phyloP scores from a whole-genome alignment of 495 filamentous ascomycete genomes.

The Penicillium goetzii region DNA sequence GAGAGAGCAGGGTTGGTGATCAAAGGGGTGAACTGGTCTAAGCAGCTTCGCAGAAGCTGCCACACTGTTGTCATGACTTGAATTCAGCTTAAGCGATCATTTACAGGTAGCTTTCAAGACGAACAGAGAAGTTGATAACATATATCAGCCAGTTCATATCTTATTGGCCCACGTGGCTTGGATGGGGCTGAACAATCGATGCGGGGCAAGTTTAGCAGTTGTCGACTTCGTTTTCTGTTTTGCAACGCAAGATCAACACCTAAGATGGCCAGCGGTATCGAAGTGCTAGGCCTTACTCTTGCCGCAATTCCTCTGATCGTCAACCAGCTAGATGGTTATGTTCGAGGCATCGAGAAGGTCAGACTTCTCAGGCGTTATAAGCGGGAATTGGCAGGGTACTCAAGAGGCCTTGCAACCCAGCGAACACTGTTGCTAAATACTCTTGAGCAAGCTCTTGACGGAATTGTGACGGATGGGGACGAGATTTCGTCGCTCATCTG shows the following conservation, averaged over 20 bases:
- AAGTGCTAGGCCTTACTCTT: slow-evolving; percentile 30
- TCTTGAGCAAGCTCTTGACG: slow-evolving; percentile 31
- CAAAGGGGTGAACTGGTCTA: not conserved
- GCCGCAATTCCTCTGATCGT: slow-evolving; percentile 34
- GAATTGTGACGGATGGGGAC: slow-evolving; percentile 25
- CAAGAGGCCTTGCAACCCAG: slow-evolving; percentile 26
- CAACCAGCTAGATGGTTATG: slow-evolving; percentile 32
- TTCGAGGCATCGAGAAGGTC: slow-evolving; percentile 30
- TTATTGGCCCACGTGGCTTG: too few species aligned
- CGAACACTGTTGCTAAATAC: slow-evolving; percentile 27
- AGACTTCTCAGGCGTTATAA: slow-evolving; percentile 27
- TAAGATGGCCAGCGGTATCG: slow-evolving; percentile 34
- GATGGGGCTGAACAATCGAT: too few species aligned
- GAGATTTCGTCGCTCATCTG: slow-evolving; percentile 16
- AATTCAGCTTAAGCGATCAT: not conserved
- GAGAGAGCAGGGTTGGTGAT: not conserved
- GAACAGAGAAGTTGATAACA: too few species aligned
- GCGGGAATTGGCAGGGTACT: slow-evolving; percentile 24
- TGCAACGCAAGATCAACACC: not conserved
- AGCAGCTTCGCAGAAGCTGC: not conserved
- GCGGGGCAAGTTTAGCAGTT: too few species aligned
- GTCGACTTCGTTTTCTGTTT: too few species aligned
- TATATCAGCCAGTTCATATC: too few species aligned
- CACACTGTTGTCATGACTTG: not conserved
- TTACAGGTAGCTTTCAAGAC: too few species aligned